phyloP scores from a whole-genome alignment of 306 rosid genomes.

The Arachis stenosperma region DNA sequence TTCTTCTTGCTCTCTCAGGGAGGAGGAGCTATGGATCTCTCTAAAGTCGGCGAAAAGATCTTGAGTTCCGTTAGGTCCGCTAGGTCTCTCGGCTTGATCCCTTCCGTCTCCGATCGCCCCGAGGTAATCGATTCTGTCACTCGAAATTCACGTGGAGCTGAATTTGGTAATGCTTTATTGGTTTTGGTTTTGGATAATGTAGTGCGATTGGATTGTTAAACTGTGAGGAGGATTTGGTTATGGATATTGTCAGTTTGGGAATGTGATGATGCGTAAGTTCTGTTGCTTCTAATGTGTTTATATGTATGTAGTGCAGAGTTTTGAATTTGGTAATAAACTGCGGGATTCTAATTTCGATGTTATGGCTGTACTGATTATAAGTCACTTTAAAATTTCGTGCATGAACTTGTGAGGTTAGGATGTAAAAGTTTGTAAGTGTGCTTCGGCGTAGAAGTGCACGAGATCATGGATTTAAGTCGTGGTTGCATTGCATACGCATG shows the following conservation, averaged over 20 bases:
- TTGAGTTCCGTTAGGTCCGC: slow-evolving; percentile 98
- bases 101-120: slow-evolving; percentile 87
- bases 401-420: neutral
- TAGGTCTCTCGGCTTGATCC: slow-evolving; percentile 90
- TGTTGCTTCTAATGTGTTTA: slow-evolving; percentile 20
- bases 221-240: neutral
- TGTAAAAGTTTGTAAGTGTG: neutral
- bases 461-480: neutral
- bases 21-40: slow-evolving; percentile 96
- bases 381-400: neutral
- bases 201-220: slow-evolving; percentile 17
- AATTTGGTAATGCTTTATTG: neutral
- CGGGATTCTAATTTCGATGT: neutral
- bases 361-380: neutral
- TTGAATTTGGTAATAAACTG: slow-evolving; percentile 24
- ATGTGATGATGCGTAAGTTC: slow-evolving; percentile 12
- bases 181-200: slow-evolving; percentile 37
- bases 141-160: slow-evolving; percentile 1
- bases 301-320: neutral
- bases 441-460: neutral
- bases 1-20: slow-evolving; percentile 88
- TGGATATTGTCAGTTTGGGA: slow-evolving; percentile 14
- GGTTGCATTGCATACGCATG: neutral
- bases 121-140: slow-evolving; percentile 57
- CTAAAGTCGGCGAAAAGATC: slow-evolving; percentile 92